Evolutionary conservation across 371 early-diverging fungal species (phyloP).

Genomic region (Blakeslea trispora): DNA sequence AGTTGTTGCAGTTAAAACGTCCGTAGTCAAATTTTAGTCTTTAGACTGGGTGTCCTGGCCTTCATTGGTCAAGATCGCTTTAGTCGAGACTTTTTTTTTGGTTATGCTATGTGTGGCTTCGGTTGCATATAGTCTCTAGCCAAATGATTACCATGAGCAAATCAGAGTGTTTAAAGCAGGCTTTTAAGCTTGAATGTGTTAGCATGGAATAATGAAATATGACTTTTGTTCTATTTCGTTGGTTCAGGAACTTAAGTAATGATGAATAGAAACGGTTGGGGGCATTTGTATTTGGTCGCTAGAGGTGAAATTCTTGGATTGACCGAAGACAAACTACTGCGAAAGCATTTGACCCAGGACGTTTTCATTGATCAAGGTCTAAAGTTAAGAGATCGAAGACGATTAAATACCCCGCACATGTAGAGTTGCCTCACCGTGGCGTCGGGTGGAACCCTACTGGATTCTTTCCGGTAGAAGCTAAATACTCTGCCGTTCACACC

Average conservation of each 20-base stretch:
- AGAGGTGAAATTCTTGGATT: conserved; percentile 72
- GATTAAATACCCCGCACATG: conserved; percentile 61
- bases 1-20: conserved; percentile 30
- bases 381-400: conserved; percentile 76
- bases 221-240: conserved; percentile 19
- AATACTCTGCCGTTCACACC: too few species aligned
- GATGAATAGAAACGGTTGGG: conserved; percentile 65
- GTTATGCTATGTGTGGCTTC: conserved; percentile 15
- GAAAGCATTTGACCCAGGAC: conserved; percentile 63
- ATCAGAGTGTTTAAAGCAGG: conserved; percentile 31
- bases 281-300: conserved; percentile 66
- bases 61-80: conserved; percentile 25
- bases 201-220: conserved; percentile 28
- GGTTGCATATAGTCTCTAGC: conserved; percentile 15
- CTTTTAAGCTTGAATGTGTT: conserved; percentile 28
- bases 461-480: too few species aligned
- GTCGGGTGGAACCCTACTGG: too few species aligned
- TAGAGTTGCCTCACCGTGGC: conserved; percentile 18
- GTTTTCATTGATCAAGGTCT: conserved; percentile 75
- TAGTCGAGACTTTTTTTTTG: conserved; percentile 19
- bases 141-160: conserved; percentile 26
- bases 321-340: conserved; percentile 60
- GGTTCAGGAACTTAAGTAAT: conserved; percentile 47
- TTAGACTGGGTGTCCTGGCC: conserved; percentile 21
- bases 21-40: conserved; percentile 29